These are phyloP conservation scores for Aspergillus eucalypticola DNA, from an alignment of 2,329 filamentous ascomycete species.

Conservation along the genomic window DNA sequence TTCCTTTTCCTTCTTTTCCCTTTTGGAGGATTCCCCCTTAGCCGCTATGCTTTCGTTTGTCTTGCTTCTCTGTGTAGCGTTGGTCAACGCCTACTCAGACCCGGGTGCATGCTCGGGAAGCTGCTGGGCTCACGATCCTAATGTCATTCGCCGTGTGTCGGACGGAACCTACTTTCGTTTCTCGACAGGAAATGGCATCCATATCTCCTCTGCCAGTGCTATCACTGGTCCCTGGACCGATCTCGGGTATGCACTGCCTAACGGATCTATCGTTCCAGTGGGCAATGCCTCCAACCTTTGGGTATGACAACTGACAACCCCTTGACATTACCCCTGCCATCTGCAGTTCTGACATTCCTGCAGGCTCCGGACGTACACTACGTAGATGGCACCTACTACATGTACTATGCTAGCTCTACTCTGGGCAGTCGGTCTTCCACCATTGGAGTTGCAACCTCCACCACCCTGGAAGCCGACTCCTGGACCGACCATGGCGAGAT, in stretches of 20 bases:
- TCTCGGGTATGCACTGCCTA: slow-evolving; percentile 48
- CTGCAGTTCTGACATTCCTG: neutral
- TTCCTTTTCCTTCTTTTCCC: neutral
- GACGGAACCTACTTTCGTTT: slow-evolving; percentile 58
- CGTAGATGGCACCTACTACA: slow-evolving; percentile 60
- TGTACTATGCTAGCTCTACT: slow-evolving; percentile 65
- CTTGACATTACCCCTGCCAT: neutral
- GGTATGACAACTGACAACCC: slow-evolving; percentile 31
- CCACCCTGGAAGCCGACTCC: slow-evolving; percentile 40
- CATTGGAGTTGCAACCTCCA: slow-evolving; percentile 60
- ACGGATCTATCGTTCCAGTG: slow-evolving; percentile 47
- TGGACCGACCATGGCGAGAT: slow-evolving; percentile 41
- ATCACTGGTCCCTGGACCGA: slow-evolving; percentile 54
- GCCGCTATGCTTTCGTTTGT: slow-evolving; percentile 1
- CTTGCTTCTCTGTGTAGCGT: slow-evolving; percentile 13
- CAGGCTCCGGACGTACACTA: slow-evolving; percentile 66
- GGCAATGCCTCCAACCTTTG: slow-evolving; percentile 52
- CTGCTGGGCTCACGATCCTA: slow-evolving; percentile 50
- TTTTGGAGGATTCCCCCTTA: neutral
- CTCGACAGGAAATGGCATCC: slow-evolving; percentile 53
- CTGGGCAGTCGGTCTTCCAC: slow-evolving; percentile 63
- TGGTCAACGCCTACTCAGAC: slow-evolving; percentile 31
- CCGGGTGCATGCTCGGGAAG: slow-evolving; percentile 35
- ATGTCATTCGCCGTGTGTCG: slow-evolving; percentile 48
- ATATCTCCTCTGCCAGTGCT: slow-evolving; percentile 48